Evolutionary conservation across 352 stramenopile genomes (phyloP), one percentile per base, ranked within the genome.

Genomic region (Phytophthora megakarya): DNA sequence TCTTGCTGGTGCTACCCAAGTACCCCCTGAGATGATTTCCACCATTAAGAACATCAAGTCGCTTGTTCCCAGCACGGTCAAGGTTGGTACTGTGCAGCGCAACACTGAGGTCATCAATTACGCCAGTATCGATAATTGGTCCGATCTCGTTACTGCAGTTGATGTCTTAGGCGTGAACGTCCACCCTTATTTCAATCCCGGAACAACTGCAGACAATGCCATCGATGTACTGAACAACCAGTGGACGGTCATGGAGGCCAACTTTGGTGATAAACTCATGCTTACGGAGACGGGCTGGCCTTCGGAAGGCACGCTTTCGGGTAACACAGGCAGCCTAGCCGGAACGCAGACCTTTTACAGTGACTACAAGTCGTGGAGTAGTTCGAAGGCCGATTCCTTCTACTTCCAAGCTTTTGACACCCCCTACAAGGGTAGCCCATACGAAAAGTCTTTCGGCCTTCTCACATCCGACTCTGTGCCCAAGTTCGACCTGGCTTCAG

Each of bases 381-480:
- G 57, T 22, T 65, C 69, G 33, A 58, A 85, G 11, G 67, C 70
- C 28, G 54, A 67, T 22, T 62, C 50, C 15, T 89, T 80, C 50
- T 92, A 87, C 75, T 92, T 92, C 67, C 81, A 89, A 55, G 75
- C 84, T 45, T 92, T 88, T 23, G 79, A 91, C 65, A 80, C 76
- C 3, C 76, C 76, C 2, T 71, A 81, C 69, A 80, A 81, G 54
- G 37, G 51, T 3, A 61, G 60, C 11, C 21, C 33, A 1, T 88
- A 67, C 54, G 81, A 92, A 51, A 60, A 76, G 38, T 55, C 65
- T 18, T 92, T 67, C 61, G 84, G 80, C 23, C 43, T 92, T 22
- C 25, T 87, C 25, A 64, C 71, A 16, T 51, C 16, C n/a, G 58
- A 68, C 16, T 70, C 71, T 8, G 9, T 43, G 0, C 15, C 28